Percentiles rank a stretch among this genome's conserved stretches.
Evolutionary conservation across 2,329 filamentous ascomycete species (phyloP).

Genomic region (Ophiostoma ips): DNA sequence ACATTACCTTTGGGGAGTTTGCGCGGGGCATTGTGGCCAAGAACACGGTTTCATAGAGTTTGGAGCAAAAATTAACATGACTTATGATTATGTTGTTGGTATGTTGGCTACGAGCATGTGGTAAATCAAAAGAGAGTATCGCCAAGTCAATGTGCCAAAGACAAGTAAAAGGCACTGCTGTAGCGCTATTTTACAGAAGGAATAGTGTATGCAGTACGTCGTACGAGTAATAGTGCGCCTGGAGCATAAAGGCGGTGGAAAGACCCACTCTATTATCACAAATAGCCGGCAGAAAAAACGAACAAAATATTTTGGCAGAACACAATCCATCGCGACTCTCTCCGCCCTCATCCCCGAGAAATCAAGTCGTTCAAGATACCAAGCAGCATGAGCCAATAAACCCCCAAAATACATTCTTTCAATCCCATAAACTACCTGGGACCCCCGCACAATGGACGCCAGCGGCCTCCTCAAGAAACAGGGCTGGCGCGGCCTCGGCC

Average conservation of each 20-base stretch:
- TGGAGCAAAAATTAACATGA: not conserved
- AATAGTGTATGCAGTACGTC: too few relatives aligned
- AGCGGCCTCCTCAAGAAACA: constrained; percentile 69
- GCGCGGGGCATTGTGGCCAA: constrained; percentile 47
- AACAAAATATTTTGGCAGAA: not conserved
- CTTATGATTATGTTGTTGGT: too few relatives aligned
- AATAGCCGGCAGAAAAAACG: constrained; percentile 10
- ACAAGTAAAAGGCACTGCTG: too few relatives aligned
- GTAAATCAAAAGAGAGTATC: too few relatives aligned
- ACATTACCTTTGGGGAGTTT: constrained; percentile 63
- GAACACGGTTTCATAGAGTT: constrained; percentile 34
- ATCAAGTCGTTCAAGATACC: not conserved
- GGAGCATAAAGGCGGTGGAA: not conserved
- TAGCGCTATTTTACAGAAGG: too few relatives aligned
- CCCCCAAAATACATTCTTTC: not conserved
- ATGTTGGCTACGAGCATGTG: not conserved
- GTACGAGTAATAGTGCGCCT: not conserved
- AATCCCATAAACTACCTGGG: too few relatives aligned
- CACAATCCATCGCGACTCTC: not conserved
- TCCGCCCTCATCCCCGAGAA: not conserved
- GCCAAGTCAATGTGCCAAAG: too few relatives aligned
- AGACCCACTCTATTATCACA: constrained; percentile 2
- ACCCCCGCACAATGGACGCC: constrained; percentile 53
- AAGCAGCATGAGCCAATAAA: not conserved
- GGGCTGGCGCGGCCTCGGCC: constrained; percentile 81